Percentiles rank a stretch among this genome's conserved stretches.
phyloP scores from a whole-genome alignment of 2,329 filamentous ascomycete species.

The Colletotrichum sublineola region DNA sequence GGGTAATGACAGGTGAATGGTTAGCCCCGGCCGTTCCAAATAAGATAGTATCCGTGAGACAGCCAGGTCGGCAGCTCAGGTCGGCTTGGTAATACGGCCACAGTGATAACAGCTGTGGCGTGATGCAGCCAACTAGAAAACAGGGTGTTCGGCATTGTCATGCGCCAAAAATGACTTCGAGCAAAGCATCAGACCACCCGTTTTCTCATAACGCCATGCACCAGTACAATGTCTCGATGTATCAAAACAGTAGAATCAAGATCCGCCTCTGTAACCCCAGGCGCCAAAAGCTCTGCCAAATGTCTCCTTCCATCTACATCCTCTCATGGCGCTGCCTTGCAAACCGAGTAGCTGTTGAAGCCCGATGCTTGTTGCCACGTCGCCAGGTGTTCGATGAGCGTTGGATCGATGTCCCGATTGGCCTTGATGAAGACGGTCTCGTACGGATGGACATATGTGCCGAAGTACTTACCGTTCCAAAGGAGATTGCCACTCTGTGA shows the following conservation, averaged over 20 bases:
- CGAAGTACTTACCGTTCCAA: slow-evolving; percentile 49
- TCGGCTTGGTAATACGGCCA: too few relatives aligned
- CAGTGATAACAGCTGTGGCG: too few relatives aligned
- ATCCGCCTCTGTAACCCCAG: neutral
- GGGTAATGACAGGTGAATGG: too few relatives aligned
- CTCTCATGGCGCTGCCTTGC: slow-evolving; percentile 21
- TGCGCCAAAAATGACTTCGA: neutral
- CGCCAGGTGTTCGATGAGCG: slow-evolving; percentile 48
- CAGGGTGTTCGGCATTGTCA: neutral
- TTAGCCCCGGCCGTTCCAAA: too few relatives aligned
- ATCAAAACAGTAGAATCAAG: neutral
- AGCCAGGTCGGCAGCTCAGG: too few relatives aligned
- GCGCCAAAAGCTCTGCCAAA: neutral
- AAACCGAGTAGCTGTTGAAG: slow-evolving; percentile 48
- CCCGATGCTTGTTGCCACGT: slow-evolving; percentile 48
- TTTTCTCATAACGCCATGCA: neutral
- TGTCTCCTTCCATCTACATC: neutral
- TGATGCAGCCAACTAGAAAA: neutral
- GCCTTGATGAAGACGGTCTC: slow-evolving; percentile 55
- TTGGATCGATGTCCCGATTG: slow-evolving; percentile 49
- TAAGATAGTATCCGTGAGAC: too few relatives aligned
- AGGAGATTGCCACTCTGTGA: slow-evolving; percentile 46
- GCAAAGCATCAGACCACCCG: neutral
- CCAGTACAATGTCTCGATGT: neutral
- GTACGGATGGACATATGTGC: slow-evolving; percentile 53